phyloP scores from a whole-genome alignment of 345 rosid genomes.

The Clausena lansium region DNA sequence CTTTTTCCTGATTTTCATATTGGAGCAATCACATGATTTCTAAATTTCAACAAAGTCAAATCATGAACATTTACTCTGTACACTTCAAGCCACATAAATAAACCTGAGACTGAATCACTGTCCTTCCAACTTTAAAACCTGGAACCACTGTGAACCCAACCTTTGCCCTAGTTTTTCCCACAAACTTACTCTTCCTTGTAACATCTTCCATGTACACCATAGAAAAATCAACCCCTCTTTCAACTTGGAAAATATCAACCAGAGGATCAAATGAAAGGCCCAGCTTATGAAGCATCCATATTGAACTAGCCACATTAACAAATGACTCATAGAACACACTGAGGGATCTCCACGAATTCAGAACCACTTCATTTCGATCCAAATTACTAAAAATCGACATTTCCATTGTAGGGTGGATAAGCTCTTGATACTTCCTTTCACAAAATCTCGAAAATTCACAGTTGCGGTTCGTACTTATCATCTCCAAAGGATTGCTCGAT shows the following conservation, averaged over 20 bases:
- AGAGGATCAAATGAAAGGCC: slow-evolving; percentile 81
- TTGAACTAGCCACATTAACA: slow-evolving; percentile 79
- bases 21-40: slow-evolving; percentile 3
- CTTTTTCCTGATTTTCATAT: background rate
- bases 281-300: slow-evolving; percentile 79
- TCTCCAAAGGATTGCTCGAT: slow-evolving; percentile 76
- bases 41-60: slow-evolving; percentile 1
- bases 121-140: slow-evolving; percentile 77
- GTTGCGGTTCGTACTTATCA: slow-evolving; percentile 58
- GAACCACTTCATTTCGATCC: slow-evolving; percentile 63
- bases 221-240: slow-evolving; percentile 74
- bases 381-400: slow-evolving; percentile 72
- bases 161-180: slow-evolving; percentile 43
- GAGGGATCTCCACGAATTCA: slow-evolving; percentile 86
- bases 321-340: slow-evolving; percentile 69
- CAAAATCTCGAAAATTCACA: slow-evolving; percentile 80
- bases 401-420: slow-evolving; percentile 85
- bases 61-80: slow-evolving; percentile 32
- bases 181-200: slow-evolving; percentile 30
- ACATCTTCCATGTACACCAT: slow-evolving; percentile 88
- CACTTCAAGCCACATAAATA: slow-evolving; percentile 54
- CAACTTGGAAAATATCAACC: slow-evolving; percentile 85
- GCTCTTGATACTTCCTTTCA: slow-evolving; percentile 84
- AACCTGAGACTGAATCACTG: slow-evolving; percentile 75
- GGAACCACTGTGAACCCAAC: slow-evolving; percentile 93